phyloP scores from a whole-genome alignment of 805 yeast species.

The Candida boleticola region DNA sequence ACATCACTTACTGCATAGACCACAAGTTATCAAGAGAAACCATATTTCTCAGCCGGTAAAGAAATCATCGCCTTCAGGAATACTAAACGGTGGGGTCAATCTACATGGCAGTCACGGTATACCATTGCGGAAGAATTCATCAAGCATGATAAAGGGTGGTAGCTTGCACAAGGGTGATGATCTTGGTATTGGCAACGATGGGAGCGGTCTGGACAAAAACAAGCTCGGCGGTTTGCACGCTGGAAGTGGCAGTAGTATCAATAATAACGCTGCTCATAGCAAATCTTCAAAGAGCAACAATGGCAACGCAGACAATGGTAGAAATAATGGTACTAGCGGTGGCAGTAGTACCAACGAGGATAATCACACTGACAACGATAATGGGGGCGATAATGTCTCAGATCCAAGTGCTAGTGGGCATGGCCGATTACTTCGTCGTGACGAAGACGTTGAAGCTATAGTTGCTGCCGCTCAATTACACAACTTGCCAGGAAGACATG shows the following conservation, averaged over 20 bases:
- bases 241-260: neutral
- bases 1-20: neutral
- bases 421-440: neutral
- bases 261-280: neutral
- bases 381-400: neutral
- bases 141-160: neutral
- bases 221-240: neutral
- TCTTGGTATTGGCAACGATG: neutral
- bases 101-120: neutral
- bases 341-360: neutral
- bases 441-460: constrained; percentile 32
- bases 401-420: neutral
- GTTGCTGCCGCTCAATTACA: constrained; percentile 28
- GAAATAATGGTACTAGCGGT: neutral
- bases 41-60: neutral
- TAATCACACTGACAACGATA: neutral
- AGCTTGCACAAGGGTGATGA: neutral
- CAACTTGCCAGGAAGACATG: constrained; percentile 23
- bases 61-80: neutral
- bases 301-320: neutral
- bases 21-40: neutral
- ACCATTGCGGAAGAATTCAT: neutral
- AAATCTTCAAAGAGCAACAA: neutral
- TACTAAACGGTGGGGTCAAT: too few species aligned
- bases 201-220: neutral